These are phyloP conservation scores for Acmispon strigosus DNA, from an alignment of 306 rosid species.

Conservation along the genomic window DNA sequence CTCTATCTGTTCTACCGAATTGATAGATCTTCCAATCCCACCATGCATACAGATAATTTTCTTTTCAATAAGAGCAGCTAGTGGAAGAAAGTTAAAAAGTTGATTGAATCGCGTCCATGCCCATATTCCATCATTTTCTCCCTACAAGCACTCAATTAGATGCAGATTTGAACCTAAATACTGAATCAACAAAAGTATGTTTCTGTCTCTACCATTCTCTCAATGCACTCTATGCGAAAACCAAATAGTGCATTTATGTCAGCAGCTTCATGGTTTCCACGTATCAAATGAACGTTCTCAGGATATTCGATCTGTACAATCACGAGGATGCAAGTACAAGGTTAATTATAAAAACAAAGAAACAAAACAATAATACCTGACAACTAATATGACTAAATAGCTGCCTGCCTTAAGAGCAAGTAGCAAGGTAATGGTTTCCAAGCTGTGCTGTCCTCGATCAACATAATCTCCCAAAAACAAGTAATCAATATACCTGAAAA, in stretches of 20 bases:
- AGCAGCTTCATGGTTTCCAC: constrained; percentile 99
- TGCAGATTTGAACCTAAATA: constrained; percentile 19
- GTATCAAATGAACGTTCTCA: constrained; percentile 91
- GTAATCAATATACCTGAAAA: constrained; percentile 91
- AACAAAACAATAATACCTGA: constrained; percentile 16
- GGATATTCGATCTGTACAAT: constrained; percentile 91
- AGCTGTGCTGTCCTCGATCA: constrained; percentile 99
- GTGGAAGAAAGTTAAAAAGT: constrained; percentile 95
- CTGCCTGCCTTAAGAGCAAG: constrained; percentile 91
- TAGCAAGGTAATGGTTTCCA: constrained; percentile 94
- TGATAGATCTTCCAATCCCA: constrained; percentile 96
- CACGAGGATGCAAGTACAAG: constrained; percentile 17
- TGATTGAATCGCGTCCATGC: constrained; percentile 99
- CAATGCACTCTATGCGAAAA: constrained; percentile 98
- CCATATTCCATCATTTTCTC: constrained; percentile 99
- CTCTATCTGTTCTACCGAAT: constrained; percentile 93
- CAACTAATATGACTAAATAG: constrained; percentile 12
- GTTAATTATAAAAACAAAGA: constrained; percentile 16
- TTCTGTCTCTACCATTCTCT: constrained; percentile 77
- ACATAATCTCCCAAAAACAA: constrained; percentile 99
- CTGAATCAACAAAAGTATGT: constrained; percentile 19
- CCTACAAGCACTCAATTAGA: constrained; percentile 49
- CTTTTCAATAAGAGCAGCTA: constrained; percentile 96
- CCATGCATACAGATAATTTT: constrained; percentile 99
- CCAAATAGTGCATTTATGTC: constrained; percentile 99